Conservation (phyloP, 2,329 filamentous ascomycete species). For the Leptographium galeiforme region DNA sequence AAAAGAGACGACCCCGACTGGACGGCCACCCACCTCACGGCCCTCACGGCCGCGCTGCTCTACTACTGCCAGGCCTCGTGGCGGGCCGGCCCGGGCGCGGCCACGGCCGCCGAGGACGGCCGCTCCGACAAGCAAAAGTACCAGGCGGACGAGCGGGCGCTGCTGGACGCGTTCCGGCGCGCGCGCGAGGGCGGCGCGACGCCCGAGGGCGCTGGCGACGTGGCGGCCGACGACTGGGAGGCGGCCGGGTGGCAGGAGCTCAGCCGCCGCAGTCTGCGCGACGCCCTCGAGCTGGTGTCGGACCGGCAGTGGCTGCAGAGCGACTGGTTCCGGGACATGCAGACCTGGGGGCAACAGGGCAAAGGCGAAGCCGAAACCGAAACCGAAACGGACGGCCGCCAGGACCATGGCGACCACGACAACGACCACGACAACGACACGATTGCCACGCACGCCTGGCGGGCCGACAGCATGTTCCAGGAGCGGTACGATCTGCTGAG, state of each 20-base stretch:
- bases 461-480: slow-evolving; percentile 60
- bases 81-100: slow-evolving; percentile 3
- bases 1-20: slow-evolving; percentile 23
- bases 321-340: slow-evolving; percentile 51
- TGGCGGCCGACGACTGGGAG: slow-evolving; percentile 31
- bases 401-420: slow-evolving; percentile 23
- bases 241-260: slow-evolving; percentile 33
- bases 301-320: slow-evolving; percentile 41
- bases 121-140: slow-evolving; percentile 26
- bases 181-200: slow-evolving; percentile 2
- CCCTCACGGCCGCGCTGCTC: slow-evolving; percentile 46
- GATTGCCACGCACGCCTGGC: slow-evolving; percentile 26
- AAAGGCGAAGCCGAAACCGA: slow-evolving; percentile 16
- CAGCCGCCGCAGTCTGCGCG: slow-evolving; percentile 42
- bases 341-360: slow-evolving; percentile 28
- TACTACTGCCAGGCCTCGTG: slow-evolving; percentile 40
- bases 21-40: slow-evolving; percentile 33
- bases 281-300: slow-evolving; percentile 45
- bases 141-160: slow-evolving; percentile 30
- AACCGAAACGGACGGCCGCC: slow-evolving; percentile 20
- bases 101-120: slow-evolving; percentile 1
- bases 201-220: too few species aligned
- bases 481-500: slow-evolving; percentile 60
- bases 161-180: slow-evolving; percentile 26
- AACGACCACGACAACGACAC: slow-evolving; percentile 12